phyloP scores from a whole-genome alignment of 345 rosid genomes.

The Abelmoschus esculentus region DNA sequence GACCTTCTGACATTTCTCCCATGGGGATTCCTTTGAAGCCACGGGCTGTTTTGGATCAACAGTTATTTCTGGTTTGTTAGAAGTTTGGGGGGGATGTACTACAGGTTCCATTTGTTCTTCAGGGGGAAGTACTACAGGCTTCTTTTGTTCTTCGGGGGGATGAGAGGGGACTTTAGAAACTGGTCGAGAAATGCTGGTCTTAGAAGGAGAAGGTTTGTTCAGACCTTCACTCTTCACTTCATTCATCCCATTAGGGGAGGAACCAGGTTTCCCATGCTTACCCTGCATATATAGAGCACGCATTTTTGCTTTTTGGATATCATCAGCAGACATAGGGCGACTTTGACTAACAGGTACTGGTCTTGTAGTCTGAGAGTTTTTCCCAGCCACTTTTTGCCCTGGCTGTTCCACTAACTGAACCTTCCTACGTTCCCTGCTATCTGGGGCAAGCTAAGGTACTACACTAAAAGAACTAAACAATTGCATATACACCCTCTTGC shows the following conservation, averaged over 20 bases:
- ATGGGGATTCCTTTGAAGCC: constrained; percentile 36
- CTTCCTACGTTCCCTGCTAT: constrained; percentile 83
- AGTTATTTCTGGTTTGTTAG: constrained; percentile 14
- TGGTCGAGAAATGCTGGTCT: constrained; percentile 19
- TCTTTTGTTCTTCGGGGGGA: constrained; percentile 42
- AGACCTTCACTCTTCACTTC: constrained; percentile 36
- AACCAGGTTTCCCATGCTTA: constrained; percentile 54
- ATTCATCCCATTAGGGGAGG: constrained; percentile 31
- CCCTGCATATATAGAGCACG: constrained; percentile 78
- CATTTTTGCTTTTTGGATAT: constrained; percentile 95
- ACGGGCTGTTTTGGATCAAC: constrained; percentile 28
- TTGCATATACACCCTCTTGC: not conserved
- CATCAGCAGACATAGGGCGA: constrained; percentile 98
- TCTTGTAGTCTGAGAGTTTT: constrained; percentile 57
- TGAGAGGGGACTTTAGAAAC: constrained; percentile 22
- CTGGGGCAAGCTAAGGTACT: constrained; percentile 71
- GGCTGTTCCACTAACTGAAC: constrained; percentile 97
- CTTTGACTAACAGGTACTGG: constrained; percentile 46
- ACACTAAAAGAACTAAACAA: not conserved
- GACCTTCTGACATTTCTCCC: constrained; percentile 41
- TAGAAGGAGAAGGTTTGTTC: constrained; percentile 30
- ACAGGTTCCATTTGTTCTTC: not conserved
- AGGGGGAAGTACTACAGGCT: constrained; percentile 15
- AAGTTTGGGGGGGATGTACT: constrained; percentile 2
- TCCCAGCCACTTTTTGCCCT: constrained; percentile 69